Conservation (phyloP, 768 basidiomycete genomes). For the Termitomyces sp. region DNA sequence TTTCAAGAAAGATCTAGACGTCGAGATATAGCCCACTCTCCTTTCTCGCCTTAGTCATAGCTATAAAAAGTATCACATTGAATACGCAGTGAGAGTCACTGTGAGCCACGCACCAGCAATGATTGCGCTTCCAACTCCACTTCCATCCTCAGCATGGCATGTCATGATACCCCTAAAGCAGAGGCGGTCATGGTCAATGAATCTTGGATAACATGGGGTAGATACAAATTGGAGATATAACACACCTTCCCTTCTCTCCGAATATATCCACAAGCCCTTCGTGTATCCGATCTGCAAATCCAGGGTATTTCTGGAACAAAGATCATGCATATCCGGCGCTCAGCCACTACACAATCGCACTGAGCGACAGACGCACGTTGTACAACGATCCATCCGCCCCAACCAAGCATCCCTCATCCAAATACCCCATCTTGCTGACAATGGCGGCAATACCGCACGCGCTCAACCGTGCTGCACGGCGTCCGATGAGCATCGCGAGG, state of each 20-base stretch:
- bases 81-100: not conserved
- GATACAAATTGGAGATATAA: constrained; percentile 6
- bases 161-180: constrained; percentile 59
- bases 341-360: not conserved
- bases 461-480: constrained; percentile 84
- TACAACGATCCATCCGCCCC: constrained; percentile 95
- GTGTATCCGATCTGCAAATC: constrained; percentile 89
- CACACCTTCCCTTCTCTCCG: constrained; percentile 90
- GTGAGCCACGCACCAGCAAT: constrained; percentile 55
- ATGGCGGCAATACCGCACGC: constrained; percentile 97
- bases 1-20: constrained; percentile 28
- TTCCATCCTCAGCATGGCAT: constrained; percentile 85
- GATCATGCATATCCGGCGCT: not conserved
- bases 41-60: constrained; percentile 86
- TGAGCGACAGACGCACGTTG: constrained; percentile 53
- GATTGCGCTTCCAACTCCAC: constrained; percentile 94
- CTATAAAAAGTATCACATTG: constrained; percentile 29
- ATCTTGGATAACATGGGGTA: not conserved
- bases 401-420: constrained; percentile 86
- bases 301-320: constrained; percentile 85
- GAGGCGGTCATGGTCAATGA: not conserved
- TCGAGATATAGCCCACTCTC: constrained; percentile 53
- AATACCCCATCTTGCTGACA: constrained; percentile 89
- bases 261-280: constrained; percentile 93
- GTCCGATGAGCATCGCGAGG: constrained; percentile 83